phyloP scores from a whole-genome alignment of 2,329 filamentous ascomycete genomes.

The Xylariaceae sp. region DNA sequence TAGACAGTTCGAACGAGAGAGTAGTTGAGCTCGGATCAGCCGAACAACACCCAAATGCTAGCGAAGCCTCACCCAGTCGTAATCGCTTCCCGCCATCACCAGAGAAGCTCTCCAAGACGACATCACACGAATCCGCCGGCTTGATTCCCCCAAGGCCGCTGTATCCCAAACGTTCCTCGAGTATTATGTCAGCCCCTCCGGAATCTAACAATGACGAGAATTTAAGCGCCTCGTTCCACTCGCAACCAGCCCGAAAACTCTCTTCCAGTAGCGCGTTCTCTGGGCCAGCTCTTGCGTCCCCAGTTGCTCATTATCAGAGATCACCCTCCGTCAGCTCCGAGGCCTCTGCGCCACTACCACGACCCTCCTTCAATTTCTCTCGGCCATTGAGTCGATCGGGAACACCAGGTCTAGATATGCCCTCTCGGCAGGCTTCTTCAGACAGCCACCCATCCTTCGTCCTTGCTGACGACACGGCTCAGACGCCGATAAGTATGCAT shows the following conservation, averaged over 20 bases:
- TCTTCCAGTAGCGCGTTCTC: conserved; percentile 66
- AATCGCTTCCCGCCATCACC: conserved; percentile 45
- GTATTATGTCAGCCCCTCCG: conserved; percentile 63
- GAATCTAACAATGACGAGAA: conserved; percentile 74
- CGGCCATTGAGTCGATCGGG: conserved; percentile 79
- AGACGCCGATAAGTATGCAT: conserved; percentile 73
- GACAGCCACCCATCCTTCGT: conserved; percentile 69
- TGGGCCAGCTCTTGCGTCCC: conserved; percentile 54
- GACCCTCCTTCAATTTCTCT: conserved; percentile 91
- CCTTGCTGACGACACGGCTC: conserved; percentile 64
- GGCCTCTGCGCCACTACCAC: conserved; percentile 67
- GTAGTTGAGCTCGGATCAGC: conserved; percentile 28
- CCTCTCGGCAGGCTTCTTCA: conserved; percentile 64
- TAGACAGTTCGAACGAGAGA: conserved; percentile 42
- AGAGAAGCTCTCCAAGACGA: conserved; percentile 46
- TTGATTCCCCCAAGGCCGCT: conserved; percentile 54
- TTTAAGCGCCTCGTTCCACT: conserved; percentile 57
- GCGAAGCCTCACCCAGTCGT: conserved; percentile 40
- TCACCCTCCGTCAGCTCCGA: conserved; percentile 88
- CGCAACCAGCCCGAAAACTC: conserved; percentile 73
- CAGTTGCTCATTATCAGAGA: conserved; percentile 65
- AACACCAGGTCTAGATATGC: conserved; percentile 60
- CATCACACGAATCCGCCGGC: conserved; percentile 53
- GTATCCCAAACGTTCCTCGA: conserved; percentile 58
- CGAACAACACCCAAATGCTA: conserved; percentile 40